phyloP scores from a whole-genome alignment of 1,139 yeast genomes.

The Pichia sp. region DNA sequence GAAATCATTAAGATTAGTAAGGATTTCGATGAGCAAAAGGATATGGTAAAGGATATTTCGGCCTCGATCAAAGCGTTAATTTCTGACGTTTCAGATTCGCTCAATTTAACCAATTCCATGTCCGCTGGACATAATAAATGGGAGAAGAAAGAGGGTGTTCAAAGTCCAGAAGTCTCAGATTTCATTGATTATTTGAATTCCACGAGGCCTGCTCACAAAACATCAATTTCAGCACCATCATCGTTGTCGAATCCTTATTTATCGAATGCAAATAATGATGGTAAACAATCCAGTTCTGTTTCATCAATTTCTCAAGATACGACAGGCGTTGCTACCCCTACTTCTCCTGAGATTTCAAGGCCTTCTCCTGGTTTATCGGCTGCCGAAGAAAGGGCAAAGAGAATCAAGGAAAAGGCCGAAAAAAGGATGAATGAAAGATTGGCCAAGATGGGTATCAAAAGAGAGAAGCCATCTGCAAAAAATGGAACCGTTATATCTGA shows the following conservation, averaged over 20 bases:
- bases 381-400: constrained; percentile 69
- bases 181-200: constrained; percentile 56
- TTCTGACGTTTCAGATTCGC: constrained; percentile 48
- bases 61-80: constrained; percentile 69
- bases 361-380: constrained; percentile 19
- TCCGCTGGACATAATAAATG: constrained; percentile 65
- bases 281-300: background rate
- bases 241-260: constrained; percentile 12
- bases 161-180: constrained; percentile 53
- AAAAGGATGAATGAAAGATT: constrained; percentile 84
- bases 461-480: constrained; percentile 31
- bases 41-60: constrained; percentile 67
- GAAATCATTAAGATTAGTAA: constrained; percentile 51
- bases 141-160: constrained; percentile 83
- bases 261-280: background rate
- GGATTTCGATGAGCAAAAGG: constrained; percentile 53
- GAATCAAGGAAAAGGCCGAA: constrained; percentile 86
- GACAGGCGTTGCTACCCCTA: constrained; percentile 3
- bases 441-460: constrained; percentile 72
- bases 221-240: constrained; percentile 11
- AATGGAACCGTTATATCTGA: background rate
- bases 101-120: constrained; percentile 42
- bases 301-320: background rate
- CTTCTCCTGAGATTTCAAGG: background rate
- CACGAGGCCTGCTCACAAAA: constrained; percentile 29